These are phyloP conservation scores for Yamadazyma friedrichii DNA, from an alignment of 1,139 yeast species.

Conservation along the genomic window DNA sequence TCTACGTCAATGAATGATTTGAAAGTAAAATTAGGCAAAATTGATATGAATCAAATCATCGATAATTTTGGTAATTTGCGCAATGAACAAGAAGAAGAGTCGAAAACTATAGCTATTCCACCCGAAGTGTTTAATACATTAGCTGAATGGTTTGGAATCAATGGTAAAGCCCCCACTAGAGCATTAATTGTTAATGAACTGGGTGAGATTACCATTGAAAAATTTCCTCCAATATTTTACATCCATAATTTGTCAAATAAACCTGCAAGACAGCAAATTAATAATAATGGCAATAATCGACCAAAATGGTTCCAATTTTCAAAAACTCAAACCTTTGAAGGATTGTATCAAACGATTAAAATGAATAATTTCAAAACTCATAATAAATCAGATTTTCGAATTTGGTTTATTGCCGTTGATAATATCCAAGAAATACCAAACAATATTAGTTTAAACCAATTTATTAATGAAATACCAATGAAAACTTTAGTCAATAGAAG, in stretches of 20 bases:
- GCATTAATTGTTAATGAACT: conserved; percentile 38
- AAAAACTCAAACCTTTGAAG: conserved; percentile 33
- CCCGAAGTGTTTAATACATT: conserved; percentile 43
- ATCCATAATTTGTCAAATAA: conserved; percentile 44
- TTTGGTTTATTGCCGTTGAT: conserved; percentile 37
- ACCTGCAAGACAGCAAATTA: conserved; percentile 1
- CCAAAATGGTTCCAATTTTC: conserved; percentile 25
- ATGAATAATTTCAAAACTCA: conserved; percentile 18
- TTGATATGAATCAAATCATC: conserved; percentile 30
- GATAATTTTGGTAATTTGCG: conserved; percentile 32
- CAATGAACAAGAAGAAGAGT: conserved; percentile 29
- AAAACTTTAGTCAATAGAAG: conserved; percentile 31
- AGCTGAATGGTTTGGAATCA: conserved; percentile 54
- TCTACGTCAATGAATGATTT: conserved; percentile 27
- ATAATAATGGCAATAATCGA: conserved; percentile 7
- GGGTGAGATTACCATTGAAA: conserved; percentile 48
- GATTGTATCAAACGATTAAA: conserved; percentile 28
- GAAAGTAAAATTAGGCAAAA: conserved; percentile 28
- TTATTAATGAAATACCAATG: conserved; percentile 30
- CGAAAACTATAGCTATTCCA: conserved; percentile 33
- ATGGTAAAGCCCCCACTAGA: conserved; percentile 47
- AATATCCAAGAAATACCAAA: conserved; percentile 24
- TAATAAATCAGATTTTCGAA: conserved; percentile 24
- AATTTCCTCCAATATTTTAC: conserved; percentile 48
- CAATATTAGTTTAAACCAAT: conserved; percentile 24